Evolutionary conservation across 2,329 filamentous ascomycete species (phyloP).

Genomic region (Scortechinia acanthostroma): DNA sequence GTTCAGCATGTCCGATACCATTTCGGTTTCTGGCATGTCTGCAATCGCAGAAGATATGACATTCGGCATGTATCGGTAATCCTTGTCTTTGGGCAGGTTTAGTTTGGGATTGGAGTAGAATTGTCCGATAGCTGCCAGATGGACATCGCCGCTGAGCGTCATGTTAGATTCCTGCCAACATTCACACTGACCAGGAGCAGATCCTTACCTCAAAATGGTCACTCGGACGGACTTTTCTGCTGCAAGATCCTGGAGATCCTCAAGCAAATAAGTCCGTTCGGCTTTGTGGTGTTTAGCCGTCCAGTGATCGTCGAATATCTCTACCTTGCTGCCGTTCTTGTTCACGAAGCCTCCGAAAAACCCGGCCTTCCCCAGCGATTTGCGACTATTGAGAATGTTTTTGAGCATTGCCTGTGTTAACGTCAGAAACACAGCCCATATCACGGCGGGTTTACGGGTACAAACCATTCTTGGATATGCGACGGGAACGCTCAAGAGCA

Average conservation of each 20-base stretch:
- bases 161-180: constrained; percentile 3
- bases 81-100: constrained; percentile 73
- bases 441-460: too few relatives aligned
- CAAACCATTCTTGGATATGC: constrained; percentile 69
- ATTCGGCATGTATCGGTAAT: constrained; percentile 96
- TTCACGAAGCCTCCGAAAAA: constrained; percentile 76
- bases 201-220: constrained; percentile 70
- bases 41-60: constrained; percentile 89
- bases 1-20: constrained; percentile 86
- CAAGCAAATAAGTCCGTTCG: constrained; percentile 78
- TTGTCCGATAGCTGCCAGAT: constrained; percentile 83
- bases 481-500: constrained; percentile 77
- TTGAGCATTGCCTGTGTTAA: constrained; percentile 7
- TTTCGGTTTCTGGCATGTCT: constrained; percentile 79
- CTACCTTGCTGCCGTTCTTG: constrained; percentile 83
- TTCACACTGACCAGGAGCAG: too few relatives aligned
- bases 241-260: constrained; percentile 87
- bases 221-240: constrained; percentile 86
- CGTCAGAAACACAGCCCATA: too few relatives aligned
- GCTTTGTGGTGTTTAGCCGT: constrained; percentile 89
- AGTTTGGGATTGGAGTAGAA: constrained; percentile 90
- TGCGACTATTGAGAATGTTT: constrained; percentile 64
- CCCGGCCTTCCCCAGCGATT: constrained; percentile 77
- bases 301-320: constrained; percentile 95
- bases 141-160: constrained; percentile 73